Base-by-base conservation (phyloP, 2,329 filamentous ascomycete genomes). In the Sporothrix globosa region DNA sequence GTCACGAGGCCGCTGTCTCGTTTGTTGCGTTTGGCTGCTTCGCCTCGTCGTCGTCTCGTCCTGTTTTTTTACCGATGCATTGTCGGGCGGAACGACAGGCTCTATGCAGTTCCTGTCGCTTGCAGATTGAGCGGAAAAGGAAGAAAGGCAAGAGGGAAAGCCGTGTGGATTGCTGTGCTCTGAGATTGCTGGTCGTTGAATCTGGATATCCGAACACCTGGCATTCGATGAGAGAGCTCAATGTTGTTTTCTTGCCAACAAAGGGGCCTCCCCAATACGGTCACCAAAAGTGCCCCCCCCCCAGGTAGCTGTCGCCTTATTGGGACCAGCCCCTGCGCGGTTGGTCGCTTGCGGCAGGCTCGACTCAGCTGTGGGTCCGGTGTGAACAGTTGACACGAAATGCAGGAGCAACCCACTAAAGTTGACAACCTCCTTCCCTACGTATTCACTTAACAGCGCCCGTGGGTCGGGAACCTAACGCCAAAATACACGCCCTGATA, bases 261-360 rank as follows among this genome's bases (percentile, higher is more conserved):
- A 65, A 65, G 61, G 61, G 61, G 41, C 61, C 61, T 21, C 17
- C 61, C 41, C 48, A 65, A 48, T n/a, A 50, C 61, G 61, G 61
- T 24, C 46, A 34, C 14, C 24, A 50, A 30, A 46, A 48, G 17
- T 2, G 34, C 24, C 41, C 41, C 60, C 24, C 41, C 41, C 60
- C 41, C 6, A 63, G 6, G 5, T 41, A 63, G 60, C 60, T 48
- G 30, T 63, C 39, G 27, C 21, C 24, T 34, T n/a, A 24, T 48
- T 48, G 60, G 17, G 30, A 50, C 3, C 44, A 34, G 11, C 61
- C 61, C 24, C 61, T 65, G 61, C 50, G 44, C 61, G 24, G 24
- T 10, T 50, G 61, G 44, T 50, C 24, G 61, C 10, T 48, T 65
- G 61, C 24, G 61, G 61, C 61, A 65, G 61, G 61, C 61, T 50